Evolutionary conservation across 2,329 filamentous ascomycete genomes (phyloP), one percentile per base, ranked within the genome.

Genomic region (Phialophora expanda): DNA sequence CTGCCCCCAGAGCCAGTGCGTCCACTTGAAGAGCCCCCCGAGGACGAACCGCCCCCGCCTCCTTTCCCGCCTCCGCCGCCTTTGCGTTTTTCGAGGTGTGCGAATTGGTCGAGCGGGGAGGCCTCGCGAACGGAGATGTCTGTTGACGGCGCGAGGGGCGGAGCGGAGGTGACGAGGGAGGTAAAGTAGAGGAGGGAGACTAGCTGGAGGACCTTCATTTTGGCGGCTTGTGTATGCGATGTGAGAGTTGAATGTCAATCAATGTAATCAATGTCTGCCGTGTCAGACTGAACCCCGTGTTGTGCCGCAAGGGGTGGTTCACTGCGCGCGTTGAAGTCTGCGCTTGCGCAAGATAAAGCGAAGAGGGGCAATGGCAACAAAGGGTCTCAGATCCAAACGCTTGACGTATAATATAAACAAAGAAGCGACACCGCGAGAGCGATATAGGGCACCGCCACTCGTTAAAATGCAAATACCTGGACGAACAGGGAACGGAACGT

Each of bases 41-140:
- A 60, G 20, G 65, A 55, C 53, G 61, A 57, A 8, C 63, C n/a
- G 9, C 69, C 65, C 8, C 68, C 65, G 17, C 70, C 69, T 46
- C 67, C 66, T 62, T 65, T 66, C 14, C 69, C 69, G 12, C 70
- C 70, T 11, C 70, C 70, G 26, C 70, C 70, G 44, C 72, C 72
- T 66, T 70, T 71, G 54, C 72, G 71, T 65, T 72, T 73, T 44
- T 71, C 70, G 24, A 73, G 62, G 3, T 64, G 34, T 41, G 61
- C 60, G 59, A 62, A 70, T 24, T 56, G 54, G 22, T 64, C 66
- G n/a, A 68, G 61, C 6, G 66, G 53, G 12, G 65, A 67, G 11
- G 51, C 22, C 28, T 66, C 65, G 58, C 67, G 67, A 7, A 65
- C 48, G 0, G 65, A 60, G 30, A 69, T 32, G n/a, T 69, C 67